Percentiles rank a stretch among this genome's conserved stretches.
Conservation (phyloP, 352 stramenopile genomes). For the Aphanomyces cochlioides region DNA sequence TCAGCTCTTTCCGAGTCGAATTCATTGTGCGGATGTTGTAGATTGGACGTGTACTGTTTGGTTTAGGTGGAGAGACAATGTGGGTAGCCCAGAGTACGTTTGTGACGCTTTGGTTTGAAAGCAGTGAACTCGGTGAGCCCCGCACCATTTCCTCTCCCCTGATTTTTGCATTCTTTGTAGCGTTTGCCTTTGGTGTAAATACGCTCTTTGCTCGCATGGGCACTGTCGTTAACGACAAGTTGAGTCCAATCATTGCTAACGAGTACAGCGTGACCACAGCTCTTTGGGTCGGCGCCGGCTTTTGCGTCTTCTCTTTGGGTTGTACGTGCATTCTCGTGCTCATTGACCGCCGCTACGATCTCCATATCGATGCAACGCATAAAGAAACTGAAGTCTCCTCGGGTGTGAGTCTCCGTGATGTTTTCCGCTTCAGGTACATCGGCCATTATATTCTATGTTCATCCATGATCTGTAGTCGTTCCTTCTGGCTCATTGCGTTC, state of each 20-base stretch:
- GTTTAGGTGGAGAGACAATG: conserved; percentile 61
- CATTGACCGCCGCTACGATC: conserved; percentile 14
- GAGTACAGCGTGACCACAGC: conserved; percentile 23
- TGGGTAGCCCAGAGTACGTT: conserved; percentile 54
- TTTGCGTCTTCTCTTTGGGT: conserved; percentile 23
- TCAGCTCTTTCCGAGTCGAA: conserved; percentile 13
- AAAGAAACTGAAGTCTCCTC: too few species aligned
- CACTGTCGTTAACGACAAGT: conserved; percentile 30
- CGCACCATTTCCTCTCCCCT: not conserved
- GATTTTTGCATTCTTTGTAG: not conserved
- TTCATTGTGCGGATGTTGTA: conserved; percentile 38
- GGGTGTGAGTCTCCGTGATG: too few species aligned
- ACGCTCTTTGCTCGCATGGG: conserved; percentile 25
- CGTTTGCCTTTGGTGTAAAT: conserved; percentile 34
- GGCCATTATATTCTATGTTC: too few species aligned
- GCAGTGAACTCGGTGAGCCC: conserved; percentile 40
- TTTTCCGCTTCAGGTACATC: not conserved
- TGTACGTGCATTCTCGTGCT: conserved; percentile 15
- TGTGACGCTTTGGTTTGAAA: conserved; percentile 57
- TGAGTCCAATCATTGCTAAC: conserved; percentile 25
- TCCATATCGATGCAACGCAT: not conserved
- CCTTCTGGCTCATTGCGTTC: conserved; percentile 28
- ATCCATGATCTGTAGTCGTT: conserved; percentile 7
- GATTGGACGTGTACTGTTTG: conserved; percentile 56
- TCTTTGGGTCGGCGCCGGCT: conserved; percentile 20